A percentile compares a stretch with the other conserved stretches of the same genome.
phyloP scores from a whole-genome alignment of 1,139 yeast species.

The Geotrichum australiense region DNA sequence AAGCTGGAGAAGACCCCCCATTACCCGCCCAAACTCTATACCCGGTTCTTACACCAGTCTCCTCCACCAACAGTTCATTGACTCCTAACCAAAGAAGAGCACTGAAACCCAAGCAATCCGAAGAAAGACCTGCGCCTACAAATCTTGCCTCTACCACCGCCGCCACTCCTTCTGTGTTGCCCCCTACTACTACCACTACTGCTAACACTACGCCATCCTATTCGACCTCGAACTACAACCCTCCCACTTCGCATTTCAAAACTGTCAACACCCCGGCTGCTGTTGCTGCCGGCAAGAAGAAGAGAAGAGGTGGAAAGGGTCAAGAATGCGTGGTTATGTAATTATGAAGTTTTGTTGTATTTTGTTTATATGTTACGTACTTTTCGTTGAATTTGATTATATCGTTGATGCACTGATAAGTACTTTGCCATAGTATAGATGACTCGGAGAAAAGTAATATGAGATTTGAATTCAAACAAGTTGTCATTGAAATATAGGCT shows the following conservation, averaged over 20 bases:
- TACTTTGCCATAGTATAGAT: no score
- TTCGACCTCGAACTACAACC: constrained; percentile 33
- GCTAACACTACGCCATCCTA: constrained; percentile 11
- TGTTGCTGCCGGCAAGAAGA: constrained; percentile 16
- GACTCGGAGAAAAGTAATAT: no score
- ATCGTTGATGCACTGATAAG: no score
- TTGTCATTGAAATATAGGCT: no score
- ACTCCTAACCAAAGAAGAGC: constrained; percentile 19
- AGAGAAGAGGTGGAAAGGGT: constrained; percentile 21
- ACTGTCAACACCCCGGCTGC: constrained; percentile 34
- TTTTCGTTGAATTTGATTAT: no score
- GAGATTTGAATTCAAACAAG: no score
- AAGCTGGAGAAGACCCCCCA: constrained; percentile 58
- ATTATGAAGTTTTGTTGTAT: no score
- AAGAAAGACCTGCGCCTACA: constrained; percentile 11
- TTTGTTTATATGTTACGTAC: no score
- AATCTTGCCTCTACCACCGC: constrained; percentile 12
- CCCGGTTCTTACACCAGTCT: constrained; percentile 19
- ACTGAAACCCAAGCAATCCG: constrained; percentile 16
- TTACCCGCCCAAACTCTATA: constrained; percentile 24
- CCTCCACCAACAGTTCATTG: constrained; percentile 15
- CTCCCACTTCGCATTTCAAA: constrained; percentile 28
- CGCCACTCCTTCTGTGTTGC: constrained; percentile 12
- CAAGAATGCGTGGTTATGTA: constrained; percentile 28
- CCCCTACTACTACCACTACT: constrained; percentile 10